Percentiles rank a stretch among this genome's conserved stretches.
Conservation (phyloP, 2,329 filamentous ascomycete species). For the Tolypocladium cylindrosporum region DNA sequence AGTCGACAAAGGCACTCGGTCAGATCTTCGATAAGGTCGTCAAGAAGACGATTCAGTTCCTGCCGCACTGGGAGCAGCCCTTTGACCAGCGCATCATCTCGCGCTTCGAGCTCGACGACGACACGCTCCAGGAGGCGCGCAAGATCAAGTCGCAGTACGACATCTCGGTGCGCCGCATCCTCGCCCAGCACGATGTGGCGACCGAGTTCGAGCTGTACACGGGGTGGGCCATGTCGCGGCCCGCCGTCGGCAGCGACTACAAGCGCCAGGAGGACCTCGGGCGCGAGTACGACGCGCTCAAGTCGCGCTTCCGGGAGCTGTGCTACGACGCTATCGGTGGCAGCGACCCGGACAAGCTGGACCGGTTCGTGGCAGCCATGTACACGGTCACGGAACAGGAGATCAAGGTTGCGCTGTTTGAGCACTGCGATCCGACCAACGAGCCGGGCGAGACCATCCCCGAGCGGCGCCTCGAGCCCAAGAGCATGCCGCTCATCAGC, state of each 20-base stretch:
- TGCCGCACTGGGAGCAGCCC: constrained; percentile 56
- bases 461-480: constrained; percentile 17
- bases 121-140: constrained; percentile 47
- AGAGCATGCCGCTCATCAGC: constrained; percentile 70
- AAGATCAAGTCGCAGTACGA: constrained; percentile 73
- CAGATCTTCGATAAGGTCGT: constrained; percentile 68
- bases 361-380: constrained; percentile 74
- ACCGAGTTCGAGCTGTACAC: constrained; percentile 93
- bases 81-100: constrained; percentile 71
- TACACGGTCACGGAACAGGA: constrained; percentile 74
- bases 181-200: constrained; percentile 72
- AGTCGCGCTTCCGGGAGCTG: constrained; percentile 54
- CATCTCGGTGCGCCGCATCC: constrained; percentile 61
- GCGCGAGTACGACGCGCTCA: constrained; percentile 53
- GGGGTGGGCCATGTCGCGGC: constrained; percentile 70
- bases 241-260: constrained; percentile 65
- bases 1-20: constrained; percentile 64
- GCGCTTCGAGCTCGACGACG: constrained; percentile 45
- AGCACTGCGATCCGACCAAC: constrained; percentile 22
- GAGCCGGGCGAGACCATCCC: constrained; percentile 19
- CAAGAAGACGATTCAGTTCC: constrained; percentile 50
- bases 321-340: constrained; percentile 58
- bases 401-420: constrained; percentile 46
- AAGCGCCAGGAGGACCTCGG: constrained; percentile 81
- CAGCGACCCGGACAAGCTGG: constrained; percentile 46